These are phyloP conservation scores for Solidago caesia DNA, from an alignment of 129 eudicot species.

Conservation along the genomic window DNA sequence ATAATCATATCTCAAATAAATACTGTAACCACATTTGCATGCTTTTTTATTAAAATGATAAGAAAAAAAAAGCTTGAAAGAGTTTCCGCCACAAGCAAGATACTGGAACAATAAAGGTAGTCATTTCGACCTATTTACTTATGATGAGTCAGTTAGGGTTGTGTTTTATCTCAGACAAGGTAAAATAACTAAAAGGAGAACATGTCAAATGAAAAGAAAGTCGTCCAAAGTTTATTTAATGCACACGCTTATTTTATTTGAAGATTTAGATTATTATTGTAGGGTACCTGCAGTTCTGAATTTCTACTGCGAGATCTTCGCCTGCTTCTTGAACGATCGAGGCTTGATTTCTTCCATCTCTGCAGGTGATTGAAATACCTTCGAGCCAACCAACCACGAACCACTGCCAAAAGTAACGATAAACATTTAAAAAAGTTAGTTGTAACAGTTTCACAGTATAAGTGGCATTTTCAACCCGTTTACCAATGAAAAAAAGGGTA, in stretches of 20 bases:
- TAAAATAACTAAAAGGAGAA: background rate
- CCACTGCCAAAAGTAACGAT: constrained; percentile 44
- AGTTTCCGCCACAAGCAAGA: background rate
- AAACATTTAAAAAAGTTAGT: background rate
- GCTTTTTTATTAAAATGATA: background rate
- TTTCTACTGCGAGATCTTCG: constrained; percentile 34
- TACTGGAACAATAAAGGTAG: background rate
- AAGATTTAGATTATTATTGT: background rate
- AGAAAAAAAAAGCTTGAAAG: background rate
- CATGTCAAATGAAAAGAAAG: background rate
- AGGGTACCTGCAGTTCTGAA: constrained; percentile 57
- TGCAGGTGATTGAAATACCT: constrained; percentile 47
- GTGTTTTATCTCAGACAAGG: background rate
- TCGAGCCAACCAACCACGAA: constrained; percentile 89
- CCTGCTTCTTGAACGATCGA: constrained; percentile 32
- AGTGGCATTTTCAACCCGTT: background rate
- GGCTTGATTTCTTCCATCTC: constrained; percentile 32
- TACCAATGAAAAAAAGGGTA: background rate
- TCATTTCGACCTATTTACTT: background rate
- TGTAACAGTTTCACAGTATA: background rate
- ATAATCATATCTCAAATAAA: background rate
- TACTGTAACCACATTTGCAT: constrained; percentile 1
- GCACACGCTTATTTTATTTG: background rate
- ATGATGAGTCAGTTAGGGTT: background rate
- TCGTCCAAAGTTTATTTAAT: background rate